Percentiles rank a stretch among this genome's conserved stretches.
Evolutionary conservation across 371 early-diverging fungal genomes (phyloP).

Genomic region (Rhizopus arrhizus): DNA sequence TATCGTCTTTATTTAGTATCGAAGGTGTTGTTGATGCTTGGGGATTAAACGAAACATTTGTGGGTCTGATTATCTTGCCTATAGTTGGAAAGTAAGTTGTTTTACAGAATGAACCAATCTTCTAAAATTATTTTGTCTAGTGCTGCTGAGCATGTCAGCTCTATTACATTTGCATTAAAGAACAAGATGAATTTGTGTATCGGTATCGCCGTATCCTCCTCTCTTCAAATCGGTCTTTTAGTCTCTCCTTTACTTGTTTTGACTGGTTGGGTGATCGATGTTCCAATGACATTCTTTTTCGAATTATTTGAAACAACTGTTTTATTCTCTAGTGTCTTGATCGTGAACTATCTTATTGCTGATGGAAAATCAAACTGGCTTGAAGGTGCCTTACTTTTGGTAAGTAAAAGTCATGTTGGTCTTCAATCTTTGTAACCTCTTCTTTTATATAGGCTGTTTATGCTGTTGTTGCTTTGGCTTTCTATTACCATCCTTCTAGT

Average conservation of each 20-base stretch:
- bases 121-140: constrained; percentile 13
- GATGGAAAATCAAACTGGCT: constrained; percentile 83
- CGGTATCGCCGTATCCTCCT: constrained; percentile 85
- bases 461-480: constrained; percentile 74
- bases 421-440: not conserved
- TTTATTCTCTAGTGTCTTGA: constrained; percentile 79
- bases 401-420: constrained; percentile 10
- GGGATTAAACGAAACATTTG: constrained; percentile 75
- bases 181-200: constrained; percentile 91
- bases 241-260: constrained; percentile 86
- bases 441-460: constrained; percentile 51
- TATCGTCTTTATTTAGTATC: constrained; percentile 52
- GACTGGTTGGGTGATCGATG: constrained; percentile 81
- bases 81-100: constrained; percentile 71
- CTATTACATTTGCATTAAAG: constrained; percentile 80
- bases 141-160: constrained; percentile 72
- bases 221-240: constrained; percentile 86
- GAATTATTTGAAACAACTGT: constrained; percentile 81
- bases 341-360: constrained; percentile 78
- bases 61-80: constrained; percentile 85
- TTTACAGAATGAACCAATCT: too few relatives aligned
- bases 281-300: constrained; percentile 81
- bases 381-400: constrained; percentile 80
- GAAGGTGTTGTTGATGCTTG: constrained; percentile 70
- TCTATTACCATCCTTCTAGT: constrained; percentile 59